Conservation (phyloP, 208 protist genomes). For the Trichomonas gallinae region DNA sequence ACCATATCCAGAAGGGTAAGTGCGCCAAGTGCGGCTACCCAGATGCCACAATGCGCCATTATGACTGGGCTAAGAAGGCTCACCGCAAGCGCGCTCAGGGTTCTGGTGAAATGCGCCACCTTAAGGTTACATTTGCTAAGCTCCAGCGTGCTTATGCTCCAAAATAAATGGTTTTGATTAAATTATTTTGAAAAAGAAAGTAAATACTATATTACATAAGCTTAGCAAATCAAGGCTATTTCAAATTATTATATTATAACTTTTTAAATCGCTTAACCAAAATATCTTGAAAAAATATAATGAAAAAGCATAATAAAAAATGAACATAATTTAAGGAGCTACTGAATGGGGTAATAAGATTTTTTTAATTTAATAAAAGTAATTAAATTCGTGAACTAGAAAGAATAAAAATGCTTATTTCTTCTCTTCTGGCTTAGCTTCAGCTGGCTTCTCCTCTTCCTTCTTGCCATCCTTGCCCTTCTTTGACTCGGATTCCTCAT, state of each 20-base stretch:
- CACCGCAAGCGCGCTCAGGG: neutral
- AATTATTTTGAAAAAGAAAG: no score
- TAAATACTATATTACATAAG: no score
- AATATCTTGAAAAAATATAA: no score
- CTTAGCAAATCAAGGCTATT: no score
- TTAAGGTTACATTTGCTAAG: neutral
- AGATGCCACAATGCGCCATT: constrained; percentile 26
- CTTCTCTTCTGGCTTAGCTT: neutral
- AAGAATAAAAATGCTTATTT: neutral
- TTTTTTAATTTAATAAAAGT: no score
- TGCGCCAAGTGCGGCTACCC: constrained; percentile 27
- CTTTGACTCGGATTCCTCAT: constrained; percentile 1
- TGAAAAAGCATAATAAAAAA: no score
- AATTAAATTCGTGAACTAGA: no score
- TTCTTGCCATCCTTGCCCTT: neutral
- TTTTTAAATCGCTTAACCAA: no score
- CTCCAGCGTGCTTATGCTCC: neutral
- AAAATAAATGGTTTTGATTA: neutral
- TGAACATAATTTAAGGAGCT: no score
- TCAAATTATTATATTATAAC: no score
- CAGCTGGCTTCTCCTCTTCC: neutral
- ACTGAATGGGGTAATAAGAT: no score
- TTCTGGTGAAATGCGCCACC: neutral
- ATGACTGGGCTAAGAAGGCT: constrained; percentile 24
- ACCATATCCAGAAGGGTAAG: constrained; percentile 9